Evolutionary conservation across 2,329 filamentous ascomycete genomes (phyloP), one percentile per base, ranked within the genome.

Genomic region (Clonostachys rhizophaga): DNA sequence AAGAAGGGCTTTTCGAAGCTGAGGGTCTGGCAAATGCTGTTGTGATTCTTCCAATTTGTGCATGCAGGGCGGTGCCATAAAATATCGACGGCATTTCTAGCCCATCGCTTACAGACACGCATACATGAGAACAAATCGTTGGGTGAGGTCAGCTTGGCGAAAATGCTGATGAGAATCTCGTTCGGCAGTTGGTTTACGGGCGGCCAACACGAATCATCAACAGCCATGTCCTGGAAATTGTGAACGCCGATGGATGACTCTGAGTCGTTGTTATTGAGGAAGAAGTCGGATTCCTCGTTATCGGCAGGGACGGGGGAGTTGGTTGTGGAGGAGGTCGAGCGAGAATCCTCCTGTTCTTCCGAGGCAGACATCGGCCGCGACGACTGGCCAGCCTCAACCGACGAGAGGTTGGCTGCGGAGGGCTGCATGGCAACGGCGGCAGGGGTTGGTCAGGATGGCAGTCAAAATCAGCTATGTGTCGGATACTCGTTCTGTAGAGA

Each of bases 21-120:
- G 35, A 96, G 81, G 2, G 92, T 91, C 49, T 79, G 76, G 60
- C 91, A 91, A 55, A 99, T 94, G 54, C 74, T 86, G 58, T 83
- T 75, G 58, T 96, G 83, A 61, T 91, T 91, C 12, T 76, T 69
- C 87, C 90, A 96, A 57, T 84, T 89, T 58, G 87, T 91, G 70
- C 94, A 97, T 30, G 89, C 84, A 2, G 94, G 94, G 37, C 94
- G 81, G 66, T 96, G 91, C 94, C 94, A 99, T 18, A 99, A 77
- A 54, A 96, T 79, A 53, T 94, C 92, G 55, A 97, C 94, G 45
- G 88, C 86, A 62, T 96, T 96, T 52, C 87, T 78, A 30, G 94
- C 88, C 94, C 94, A 99, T 52, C 86, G 83, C 67, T 91, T 91
- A 60, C 86, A 96, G n/a, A 96, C 91, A 54, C 94, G 75, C 88